phyloP scores from a whole-genome alignment of 1,139 yeast species.

The Suhomyces yuchorum region DNA sequence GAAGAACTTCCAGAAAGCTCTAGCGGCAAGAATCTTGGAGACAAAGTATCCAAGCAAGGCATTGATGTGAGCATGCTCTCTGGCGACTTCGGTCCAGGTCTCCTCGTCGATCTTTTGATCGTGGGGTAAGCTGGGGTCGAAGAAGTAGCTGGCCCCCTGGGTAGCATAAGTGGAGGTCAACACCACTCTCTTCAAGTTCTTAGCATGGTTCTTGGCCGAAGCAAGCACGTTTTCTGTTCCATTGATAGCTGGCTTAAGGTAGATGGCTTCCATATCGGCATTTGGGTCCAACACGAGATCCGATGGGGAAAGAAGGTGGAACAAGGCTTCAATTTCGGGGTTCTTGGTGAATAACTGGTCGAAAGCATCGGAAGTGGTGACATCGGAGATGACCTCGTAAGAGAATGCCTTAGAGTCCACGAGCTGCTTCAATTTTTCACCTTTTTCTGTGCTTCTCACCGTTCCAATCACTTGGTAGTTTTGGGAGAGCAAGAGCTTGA shows the following conservation, averaged over 20 bases:
- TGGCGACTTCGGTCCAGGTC: neutral
- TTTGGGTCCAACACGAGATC: neutral
- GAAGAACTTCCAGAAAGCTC: neutral
- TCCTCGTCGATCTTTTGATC: neutral
- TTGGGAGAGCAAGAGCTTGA: slow-evolving; percentile 29
- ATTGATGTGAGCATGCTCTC: neutral
- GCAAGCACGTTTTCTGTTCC: neutral
- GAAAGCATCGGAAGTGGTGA: neutral
- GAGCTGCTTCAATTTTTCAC: slow-evolving; percentile 18
- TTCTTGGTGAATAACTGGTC: neutral
- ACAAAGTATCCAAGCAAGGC: neutral
- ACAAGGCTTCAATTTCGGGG: neutral
- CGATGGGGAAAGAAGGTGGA: neutral
- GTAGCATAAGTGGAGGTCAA: neutral
- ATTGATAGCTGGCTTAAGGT: neutral
- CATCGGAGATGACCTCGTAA: too few relatives aligned
- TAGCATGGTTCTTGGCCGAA: neutral
- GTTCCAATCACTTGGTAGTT: slow-evolving; percentile 35
- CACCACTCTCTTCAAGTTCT: neutral
- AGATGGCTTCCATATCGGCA: neutral
- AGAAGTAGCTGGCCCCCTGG: neutral
- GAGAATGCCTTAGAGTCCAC: too few relatives aligned
- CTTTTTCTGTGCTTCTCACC: slow-evolving; percentile 37
- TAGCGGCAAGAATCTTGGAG: neutral
- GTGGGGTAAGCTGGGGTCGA: neutral